Base-by-base conservation (phyloP, 345 rosid species). In the Eucalyptus viminalis region DNA sequence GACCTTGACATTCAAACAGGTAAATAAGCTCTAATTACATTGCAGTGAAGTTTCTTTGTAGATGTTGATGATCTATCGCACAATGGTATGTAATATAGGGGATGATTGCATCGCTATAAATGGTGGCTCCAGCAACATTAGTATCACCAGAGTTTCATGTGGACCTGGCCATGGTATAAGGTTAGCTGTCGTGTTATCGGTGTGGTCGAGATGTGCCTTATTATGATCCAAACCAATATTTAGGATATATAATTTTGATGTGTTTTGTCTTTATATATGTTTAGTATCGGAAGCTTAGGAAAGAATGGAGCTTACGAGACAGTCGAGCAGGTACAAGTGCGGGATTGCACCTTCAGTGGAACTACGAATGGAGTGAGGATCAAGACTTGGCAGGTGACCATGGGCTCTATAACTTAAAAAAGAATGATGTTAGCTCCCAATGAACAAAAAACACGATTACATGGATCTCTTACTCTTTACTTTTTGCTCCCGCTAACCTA, bases 201-300 rank as follows among this genome's bases (percentile, higher is more conserved):
- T 8, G 13, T 24, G 62, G 29, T 56, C 62, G 29, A 56, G 27
- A 56, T 24, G 62, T 56, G 62, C 62, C 29, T 56, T 22, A 10
- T 56, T 56, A 9, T 56, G 62, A 56, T 56, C 29, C 62, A 25
- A 24, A 56, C 62, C 10, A 11, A 56, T 56, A 56, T 29, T 56
- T 24, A 56, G 62, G 69, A 62, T 62, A 45, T 29, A 21, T 27
- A 62, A 62, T 62, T 62, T 29, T 29, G 19, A n/a, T n/a, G 25
- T 7, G 44, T 10, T 17, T 22, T 7, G 45, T 34, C 13, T 76
- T 22, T 67, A 8, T 31, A 8, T 25, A 25, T 80, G 14, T 80
- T 27, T 65, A 95, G 97, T 65, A 80, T 95, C 37, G 97, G 96
- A 87, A 95, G 96, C 92, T 86, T 95, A 37, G 95, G 97, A 86